phyloP scores from a whole-genome alignment of 225 moss, liverwort and hornwort species.

The Thuidium tamariscinum region DNA sequence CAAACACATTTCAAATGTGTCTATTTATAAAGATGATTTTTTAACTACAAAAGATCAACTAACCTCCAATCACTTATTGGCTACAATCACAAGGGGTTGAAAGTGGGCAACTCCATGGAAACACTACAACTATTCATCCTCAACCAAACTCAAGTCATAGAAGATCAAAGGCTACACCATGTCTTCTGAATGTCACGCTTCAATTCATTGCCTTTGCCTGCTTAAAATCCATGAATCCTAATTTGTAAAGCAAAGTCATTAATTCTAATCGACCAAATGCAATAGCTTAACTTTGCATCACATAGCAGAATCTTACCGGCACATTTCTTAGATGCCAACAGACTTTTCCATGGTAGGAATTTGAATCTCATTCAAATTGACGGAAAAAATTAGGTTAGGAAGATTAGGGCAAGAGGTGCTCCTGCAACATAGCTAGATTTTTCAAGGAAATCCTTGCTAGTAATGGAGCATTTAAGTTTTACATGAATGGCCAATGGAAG shows the following conservation, averaged over 20 bases:
- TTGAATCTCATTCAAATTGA: background rate
- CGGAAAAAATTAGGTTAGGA: background rate
- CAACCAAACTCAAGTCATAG: background rate
- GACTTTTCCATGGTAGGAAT: background rate
- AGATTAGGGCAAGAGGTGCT: background rate
- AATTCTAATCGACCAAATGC: background rate
- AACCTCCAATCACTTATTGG: background rate
- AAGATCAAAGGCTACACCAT: background rate
- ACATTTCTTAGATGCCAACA: background rate
- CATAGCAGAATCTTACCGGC: background rate
- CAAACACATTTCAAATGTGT: background rate
- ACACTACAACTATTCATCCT: background rate
- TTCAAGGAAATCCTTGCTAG: conserved; percentile 6
- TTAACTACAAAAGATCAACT: background rate
- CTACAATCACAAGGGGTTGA: no score
- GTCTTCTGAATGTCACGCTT: background rate
- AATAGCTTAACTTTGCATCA: background rate
- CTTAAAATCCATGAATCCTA: background rate
- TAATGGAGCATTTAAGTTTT: conserved; percentile 9
- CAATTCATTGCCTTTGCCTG: background rate
- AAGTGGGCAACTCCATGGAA: no score
- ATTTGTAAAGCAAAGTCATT: background rate
- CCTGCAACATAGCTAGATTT: background rate
- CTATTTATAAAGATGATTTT: background rate
- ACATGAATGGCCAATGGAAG: conserved; percentile 9